These are phyloP conservation scores for Dioscorea dumetorum DNA, from an alignment of 106 monocot genomes.

Conservation along the genomic window DNA sequence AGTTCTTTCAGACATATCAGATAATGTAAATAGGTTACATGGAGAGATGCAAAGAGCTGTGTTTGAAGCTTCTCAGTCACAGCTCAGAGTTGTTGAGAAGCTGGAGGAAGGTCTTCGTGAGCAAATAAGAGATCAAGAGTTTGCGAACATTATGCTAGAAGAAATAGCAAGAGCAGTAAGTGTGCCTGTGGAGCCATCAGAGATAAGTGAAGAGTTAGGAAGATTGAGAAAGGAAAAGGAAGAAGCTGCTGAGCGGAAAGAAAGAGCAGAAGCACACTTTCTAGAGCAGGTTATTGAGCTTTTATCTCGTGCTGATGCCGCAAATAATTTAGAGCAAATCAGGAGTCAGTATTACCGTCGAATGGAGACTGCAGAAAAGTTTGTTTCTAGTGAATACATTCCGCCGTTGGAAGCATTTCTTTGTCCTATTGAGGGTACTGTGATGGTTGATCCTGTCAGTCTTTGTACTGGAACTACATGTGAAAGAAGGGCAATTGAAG, in stretches of 20 bases:
- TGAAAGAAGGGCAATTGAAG: constrained; percentile 16
- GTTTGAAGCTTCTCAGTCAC: constrained; percentile 14
- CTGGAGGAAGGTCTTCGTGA: constrained; percentile 14
- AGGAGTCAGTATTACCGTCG: neutral
- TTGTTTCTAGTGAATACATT: constrained; percentile 4
- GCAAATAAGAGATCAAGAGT: constrained; percentile 9
- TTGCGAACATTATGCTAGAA: constrained; percentile 20
- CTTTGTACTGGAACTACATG: constrained; percentile 21
- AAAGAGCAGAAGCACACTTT: constrained; percentile 11
- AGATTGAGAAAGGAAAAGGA: constrained; percentile 15
- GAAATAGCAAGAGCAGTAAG: constrained; percentile 19
- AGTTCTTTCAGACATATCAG: constrained; percentile 12
- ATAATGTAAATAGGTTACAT: constrained; percentile 13
- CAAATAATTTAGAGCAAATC: constrained; percentile 5
- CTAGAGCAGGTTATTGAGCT: constrained; percentile 15
- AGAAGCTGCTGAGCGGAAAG: constrained; percentile 16
- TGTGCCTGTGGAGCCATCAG: constrained; percentile 15
- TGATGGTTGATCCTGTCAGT: constrained; percentile 24
- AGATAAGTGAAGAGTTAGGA: constrained; percentile 16
- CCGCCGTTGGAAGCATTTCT: constrained; percentile 1
- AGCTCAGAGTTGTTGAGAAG: constrained; percentile 10
- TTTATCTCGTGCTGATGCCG: constrained; percentile 14
- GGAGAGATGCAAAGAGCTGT: constrained; percentile 15
- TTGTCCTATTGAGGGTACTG: constrained; percentile 9
- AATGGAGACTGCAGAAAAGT: neutral